Base-by-base conservation (phyloP, 1,284 basidiomycete genomes). In the Tetrapyrgos nigripes region DNA sequence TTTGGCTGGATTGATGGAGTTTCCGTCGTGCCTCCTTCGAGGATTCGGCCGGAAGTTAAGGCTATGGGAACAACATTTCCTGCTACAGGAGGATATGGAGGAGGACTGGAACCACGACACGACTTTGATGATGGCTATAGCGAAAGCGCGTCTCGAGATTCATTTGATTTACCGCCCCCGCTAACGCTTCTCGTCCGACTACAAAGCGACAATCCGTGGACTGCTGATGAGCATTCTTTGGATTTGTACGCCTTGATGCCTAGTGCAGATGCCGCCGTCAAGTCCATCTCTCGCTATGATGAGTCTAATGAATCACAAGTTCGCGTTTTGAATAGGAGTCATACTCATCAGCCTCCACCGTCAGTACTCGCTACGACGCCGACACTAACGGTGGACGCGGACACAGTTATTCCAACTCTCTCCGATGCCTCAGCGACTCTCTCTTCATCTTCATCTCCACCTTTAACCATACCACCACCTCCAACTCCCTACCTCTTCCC, bases 1-100 rank as follows among this genome's bases (percentile, higher is more conserved):
- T 87, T 87, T 64, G 86, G 86, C 21, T 88, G 86, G 87, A 79
- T 87, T 9, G 87, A 88, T 51, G 81, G 82, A 4, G 76, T 85
- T 24, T 78, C 79, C 1, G 77, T 83, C 1, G 67, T 78, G 0
- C 64, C 76, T 55, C 50, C 63, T 50, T 58, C 56, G 51, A 47
- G 19, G 35, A 37, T 23, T 52, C 61, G 29, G 11, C 35, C 37
- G 14, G 37, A 40, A 40, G 37, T 40, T n/a, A 40, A n/a, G 37
- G 37, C 17, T 40, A n/a, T 40, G 17, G 13, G n/a, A n/a, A n/a
- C n/a, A n/a, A n/a, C 48, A 61, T 40, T 17, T 27, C 24, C 19
- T 57, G 0, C 59, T 62, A n/a, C 45, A 40, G 3, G n/a, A 27
- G 29, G 49, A 35, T 19, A 50, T 37, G 27, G 31, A n/a, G n/a